Base-by-base conservation (phyloP, 768 basidiomycete species). In the Gelatoporia subvermispora region DNA sequence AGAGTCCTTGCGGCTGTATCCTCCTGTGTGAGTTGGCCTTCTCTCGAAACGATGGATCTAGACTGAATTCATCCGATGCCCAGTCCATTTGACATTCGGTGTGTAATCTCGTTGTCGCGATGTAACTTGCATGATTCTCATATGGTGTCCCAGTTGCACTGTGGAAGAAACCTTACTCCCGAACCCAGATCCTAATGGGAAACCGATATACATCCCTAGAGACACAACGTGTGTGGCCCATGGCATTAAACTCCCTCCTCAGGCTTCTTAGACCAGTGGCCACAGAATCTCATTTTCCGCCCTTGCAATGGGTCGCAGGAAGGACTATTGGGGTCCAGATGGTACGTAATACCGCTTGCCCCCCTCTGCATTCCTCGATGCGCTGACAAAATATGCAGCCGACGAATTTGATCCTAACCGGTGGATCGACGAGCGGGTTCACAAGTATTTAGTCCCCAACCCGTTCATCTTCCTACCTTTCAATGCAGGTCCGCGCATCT, bases 401-500 rank as follows among this genome's bases (percentile, higher is more conserved):
- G 54, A 62, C 16, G 54, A 68, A 41, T 85, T 84, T 53, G 82
- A 85, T 56, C 84, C 83, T 0, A 79, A 83, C 54, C 71, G 84
- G 15, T 86, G 81, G 70, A 60, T 84, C 39, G 83, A 85, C 48
- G 71, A 73, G 9, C 69, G 83, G 24, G 54, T 79, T 7, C 70
- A 72, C 47, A 75, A 74, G 54, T 79, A 79, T 49, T 66, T 82
- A 17, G 68, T 67, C 0, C 70, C 73, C 2, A 84, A 84, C 51
- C 81, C 82, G 1, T 83, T 77, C 69, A 85, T 87, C 51, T 85
- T 85, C 62, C 64, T 79, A 4, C 82, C 84, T 0, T 85, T 85
- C 67, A 83, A 83, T 49, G 81, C 80, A 0, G 84, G 81, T 1
- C 84, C 82, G 4, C 70, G 84, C 9, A 79, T 82, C 51, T 84